Evolutionary conservation across 202 grass and related monocot genomes (phyloP).

Genomic region (Hordeum pubiflorum): DNA sequence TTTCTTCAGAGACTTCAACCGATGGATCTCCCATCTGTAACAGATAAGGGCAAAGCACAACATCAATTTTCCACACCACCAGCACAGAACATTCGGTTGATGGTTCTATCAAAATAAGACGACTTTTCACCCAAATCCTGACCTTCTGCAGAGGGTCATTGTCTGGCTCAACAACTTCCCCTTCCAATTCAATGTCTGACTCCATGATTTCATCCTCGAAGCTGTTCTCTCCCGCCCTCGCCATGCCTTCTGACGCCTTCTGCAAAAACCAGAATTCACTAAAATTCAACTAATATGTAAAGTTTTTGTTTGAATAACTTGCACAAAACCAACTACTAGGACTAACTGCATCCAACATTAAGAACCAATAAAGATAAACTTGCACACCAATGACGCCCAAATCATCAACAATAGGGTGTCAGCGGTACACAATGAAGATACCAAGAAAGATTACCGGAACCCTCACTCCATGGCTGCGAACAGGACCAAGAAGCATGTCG

Average conservation of each 20-base stretch:
- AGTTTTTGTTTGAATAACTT: neutral
- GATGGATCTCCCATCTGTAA: slow-evolving; percentile 62
- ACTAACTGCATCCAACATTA: neutral
- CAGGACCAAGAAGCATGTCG: slow-evolving; percentile 14
- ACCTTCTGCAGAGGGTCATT: slow-evolving; percentile 54
- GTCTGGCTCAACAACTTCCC: slow-evolving; percentile 49
- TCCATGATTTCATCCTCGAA: slow-evolving; percentile 24
- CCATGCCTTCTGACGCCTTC: slow-evolving; percentile 5
- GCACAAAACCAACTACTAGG: neutral
- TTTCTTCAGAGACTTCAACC: slow-evolving; percentile 53
- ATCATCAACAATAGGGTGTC: neutral
- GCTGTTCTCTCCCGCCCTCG: neutral
- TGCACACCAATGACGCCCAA: neutral
- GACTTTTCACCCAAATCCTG: neutral
- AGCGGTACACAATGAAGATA: neutral
- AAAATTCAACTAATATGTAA: neutral
- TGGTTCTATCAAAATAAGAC: neutral
- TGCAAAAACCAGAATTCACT: neutral
- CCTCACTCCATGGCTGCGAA: slow-evolving; percentile 37
- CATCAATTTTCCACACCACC: neutral
- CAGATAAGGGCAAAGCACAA: neutral
- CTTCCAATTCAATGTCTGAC: slow-evolving; percentile 34
- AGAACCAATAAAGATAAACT: neutral
- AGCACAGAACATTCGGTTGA: neutral
- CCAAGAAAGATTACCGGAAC: slow-evolving; percentile 24